phyloP scores from a whole-genome alignment of 805 yeast genomes.

The Kodamaea nitidulidarum region DNA sequence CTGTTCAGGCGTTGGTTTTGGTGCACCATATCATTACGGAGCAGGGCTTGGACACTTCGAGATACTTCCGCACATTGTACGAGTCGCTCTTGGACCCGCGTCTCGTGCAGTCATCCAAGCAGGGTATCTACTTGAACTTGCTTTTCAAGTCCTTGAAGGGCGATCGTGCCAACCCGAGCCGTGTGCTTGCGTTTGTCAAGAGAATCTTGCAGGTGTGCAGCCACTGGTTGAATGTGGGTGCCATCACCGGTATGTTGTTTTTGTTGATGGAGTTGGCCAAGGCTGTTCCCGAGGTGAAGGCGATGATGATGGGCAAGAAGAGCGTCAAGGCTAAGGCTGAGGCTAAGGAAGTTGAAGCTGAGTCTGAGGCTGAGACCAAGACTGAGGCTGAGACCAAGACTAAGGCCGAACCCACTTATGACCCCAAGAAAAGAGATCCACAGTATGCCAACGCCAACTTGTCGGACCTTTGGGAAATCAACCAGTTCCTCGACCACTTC shows the following conservation, averaged over 20 bases:
- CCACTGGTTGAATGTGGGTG: conserved; percentile 85
- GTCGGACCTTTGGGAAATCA: conserved; percentile 83
- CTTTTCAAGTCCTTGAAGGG: conserved; percentile 77
- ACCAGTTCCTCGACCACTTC: conserved; percentile 70
- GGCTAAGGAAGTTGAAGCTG: conserved; percentile 37
- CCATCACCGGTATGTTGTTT: conserved; percentile 77
- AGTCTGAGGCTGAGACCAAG: conserved; percentile 38
- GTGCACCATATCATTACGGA: conserved; percentile 72
- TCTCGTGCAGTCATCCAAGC: conserved; percentile 81
- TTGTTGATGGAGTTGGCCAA: conserved; percentile 67
- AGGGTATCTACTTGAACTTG: conserved; percentile 84
- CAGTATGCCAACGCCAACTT: conserved; percentile 77
- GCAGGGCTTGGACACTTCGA: conserved; percentile 53
- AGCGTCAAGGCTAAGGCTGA: conserved; percentile 22
- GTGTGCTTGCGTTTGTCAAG: conserved; percentile 87
- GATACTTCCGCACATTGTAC: conserved; percentile 84
- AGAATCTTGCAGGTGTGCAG: conserved; percentile 81
- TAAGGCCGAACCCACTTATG: conserved; percentile 47
- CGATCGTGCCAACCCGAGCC: conserved; percentile 50
- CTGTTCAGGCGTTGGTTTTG: conserved; percentile 85
- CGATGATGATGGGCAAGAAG: conserved; percentile 29
- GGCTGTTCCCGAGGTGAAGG: conserved; percentile 54
- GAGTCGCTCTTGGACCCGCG: conserved; percentile 86
- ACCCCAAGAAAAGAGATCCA: conserved; percentile 91
- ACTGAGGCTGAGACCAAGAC: conserved; percentile 36